Evolutionary conservation across 2,329 filamentous ascomycete genomes (phyloP).

Genomic region (Zalaria sp.): DNA sequence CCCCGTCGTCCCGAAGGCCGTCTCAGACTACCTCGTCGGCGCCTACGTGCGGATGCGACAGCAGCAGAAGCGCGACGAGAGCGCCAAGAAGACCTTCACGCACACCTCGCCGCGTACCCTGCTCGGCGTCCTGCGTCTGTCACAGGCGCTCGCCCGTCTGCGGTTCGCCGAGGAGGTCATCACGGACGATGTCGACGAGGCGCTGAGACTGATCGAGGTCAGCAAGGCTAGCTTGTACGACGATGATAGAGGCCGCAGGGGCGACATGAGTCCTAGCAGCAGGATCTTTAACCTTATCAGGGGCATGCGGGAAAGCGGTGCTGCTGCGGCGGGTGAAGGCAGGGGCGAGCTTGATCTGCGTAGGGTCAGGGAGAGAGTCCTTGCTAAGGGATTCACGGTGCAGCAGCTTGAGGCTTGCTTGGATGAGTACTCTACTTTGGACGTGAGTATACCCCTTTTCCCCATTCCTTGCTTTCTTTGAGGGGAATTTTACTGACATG

Average conservation of each 20-base stretch:
- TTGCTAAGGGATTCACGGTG: constrained; percentile 92
- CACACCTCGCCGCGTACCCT: constrained; percentile 91
- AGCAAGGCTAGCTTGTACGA: constrained; percentile 82
- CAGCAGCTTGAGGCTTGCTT: constrained; percentile 80
- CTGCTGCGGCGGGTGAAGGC: constrained; percentile 63
- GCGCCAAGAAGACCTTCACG: constrained; percentile 79
- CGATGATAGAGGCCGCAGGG: constrained; percentile 44
- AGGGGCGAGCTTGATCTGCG: constrained; percentile 69
- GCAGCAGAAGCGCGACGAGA: constrained; percentile 81
- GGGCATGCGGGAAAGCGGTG: constrained; percentile 71
- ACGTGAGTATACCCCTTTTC: constrained; percentile 54
- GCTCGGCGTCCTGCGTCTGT: constrained; percentile 80
- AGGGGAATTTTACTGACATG: constrained; percentile 11
- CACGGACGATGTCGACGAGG: constrained; percentile 90
- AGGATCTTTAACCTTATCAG: constrained; percentile 94
- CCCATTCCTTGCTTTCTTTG: too few relatives aligned
- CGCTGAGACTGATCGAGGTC: constrained; percentile 77
- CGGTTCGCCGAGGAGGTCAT: constrained; percentile 77
- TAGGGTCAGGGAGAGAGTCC: constrained; percentile 77
- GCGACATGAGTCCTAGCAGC: constrained; percentile 66
- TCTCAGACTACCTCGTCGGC: constrained; percentile 93
- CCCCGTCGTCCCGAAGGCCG: constrained; percentile 67
- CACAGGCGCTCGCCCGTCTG: constrained; percentile 83
- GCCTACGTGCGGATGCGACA: constrained; percentile 93
- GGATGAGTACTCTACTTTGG: constrained; percentile 74